These are phyloP conservation scores for Senna siamea DNA, from an alignment of 306 rosid species.

Conservation along the genomic window DNA sequence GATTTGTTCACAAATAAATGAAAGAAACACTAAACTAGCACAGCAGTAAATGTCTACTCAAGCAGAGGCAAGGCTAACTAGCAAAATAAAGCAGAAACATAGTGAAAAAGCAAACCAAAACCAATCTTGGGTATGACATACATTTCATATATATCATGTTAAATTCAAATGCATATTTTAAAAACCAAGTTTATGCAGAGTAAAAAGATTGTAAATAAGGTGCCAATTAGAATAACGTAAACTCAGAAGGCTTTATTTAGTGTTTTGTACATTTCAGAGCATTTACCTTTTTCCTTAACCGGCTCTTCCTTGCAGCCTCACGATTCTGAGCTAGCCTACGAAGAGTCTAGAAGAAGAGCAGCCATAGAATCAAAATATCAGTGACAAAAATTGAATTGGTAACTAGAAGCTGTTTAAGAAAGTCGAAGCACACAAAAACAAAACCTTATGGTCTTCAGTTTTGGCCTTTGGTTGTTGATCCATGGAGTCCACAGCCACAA, in stretches of 20 bases:
- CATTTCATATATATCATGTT: neutral
- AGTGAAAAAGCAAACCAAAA: too few species aligned
- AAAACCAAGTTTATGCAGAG: too few species aligned
- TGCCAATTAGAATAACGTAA: neutral
- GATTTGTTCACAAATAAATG: slow-evolving; percentile 8
- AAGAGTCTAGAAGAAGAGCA: slow-evolving; percentile 47
- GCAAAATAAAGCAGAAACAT: too few species aligned
- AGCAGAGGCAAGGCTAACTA: too few species aligned
- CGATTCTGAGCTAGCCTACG: slow-evolving; percentile 86
- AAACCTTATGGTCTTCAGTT: slow-evolving; percentile 73
- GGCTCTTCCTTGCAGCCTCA: slow-evolving; percentile 91
- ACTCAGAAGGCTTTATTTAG: neutral
- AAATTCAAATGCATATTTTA: neutral
- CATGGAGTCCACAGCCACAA: slow-evolving; percentile 64
- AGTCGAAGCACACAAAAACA: neutral
- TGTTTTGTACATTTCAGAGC: neutral
- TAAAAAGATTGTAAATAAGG: neutral
- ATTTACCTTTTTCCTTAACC: slow-evolving; percentile 81
- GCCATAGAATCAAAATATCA: slow-evolving; percentile 19
- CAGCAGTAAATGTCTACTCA: too few species aligned
- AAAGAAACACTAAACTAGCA: too few species aligned
- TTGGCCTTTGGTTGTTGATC: slow-evolving; percentile 57
- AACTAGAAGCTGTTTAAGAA: slow-evolving; percentile 5
- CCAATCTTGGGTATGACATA: neutral
- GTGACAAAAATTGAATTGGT: neutral